These are phyloP conservation scores for Fusarium marasasianum DNA, from an alignment of 2,329 filamentous ascomycete species.

Conservation along the genomic window DNA sequence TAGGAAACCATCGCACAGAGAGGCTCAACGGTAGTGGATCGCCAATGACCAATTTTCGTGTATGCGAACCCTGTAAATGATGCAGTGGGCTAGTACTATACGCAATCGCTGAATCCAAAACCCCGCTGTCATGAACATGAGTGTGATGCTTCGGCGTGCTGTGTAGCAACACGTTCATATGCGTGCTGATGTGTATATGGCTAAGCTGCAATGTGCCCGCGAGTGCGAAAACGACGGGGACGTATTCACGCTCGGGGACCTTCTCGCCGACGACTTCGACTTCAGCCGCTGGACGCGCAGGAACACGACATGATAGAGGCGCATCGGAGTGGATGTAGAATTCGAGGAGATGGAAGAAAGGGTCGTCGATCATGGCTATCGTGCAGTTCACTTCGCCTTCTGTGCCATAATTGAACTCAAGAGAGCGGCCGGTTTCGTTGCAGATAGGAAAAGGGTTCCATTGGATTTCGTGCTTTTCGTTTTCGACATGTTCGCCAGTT, in stretches of 20 bases:
- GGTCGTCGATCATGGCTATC: conserved; percentile 77
- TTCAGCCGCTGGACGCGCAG: conserved; percentile 73
- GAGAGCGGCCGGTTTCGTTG: conserved; percentile 83
- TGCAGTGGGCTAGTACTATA: conserved; percentile 82
- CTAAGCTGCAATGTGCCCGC: conserved; percentile 88
- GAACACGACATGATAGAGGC: conserved; percentile 89
- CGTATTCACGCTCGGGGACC: conserved; percentile 67
- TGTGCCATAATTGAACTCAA: conserved; percentile 87
- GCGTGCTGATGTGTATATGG: conserved; percentile 90
- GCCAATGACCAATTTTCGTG: conserved; percentile 81
- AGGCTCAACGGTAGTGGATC: conserved; percentile 83
- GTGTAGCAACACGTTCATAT: conserved; percentile 89
- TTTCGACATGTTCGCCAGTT: conserved; percentile 88
- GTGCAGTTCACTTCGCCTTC: conserved; percentile 87
- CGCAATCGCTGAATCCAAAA: conserved; percentile 85
- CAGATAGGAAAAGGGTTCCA: conserved; percentile 92
- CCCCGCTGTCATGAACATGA: conserved; percentile 74
- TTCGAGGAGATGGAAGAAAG: conserved; percentile 89
- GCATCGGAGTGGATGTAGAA: conserved; percentile 99
- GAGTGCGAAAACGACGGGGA: conserved; percentile 87
- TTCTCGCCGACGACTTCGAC: conserved; percentile 64
- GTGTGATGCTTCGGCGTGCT: conserved; percentile 69
- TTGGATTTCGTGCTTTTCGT: conserved; percentile 82
- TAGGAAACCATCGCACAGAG: conserved; percentile 87
- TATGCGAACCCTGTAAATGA: conserved; percentile 62